These are phyloP conservation scores for Claviceps maximensis DNA, from an alignment of 2,329 filamentous ascomycete species.

Conservation along the genomic window DNA sequence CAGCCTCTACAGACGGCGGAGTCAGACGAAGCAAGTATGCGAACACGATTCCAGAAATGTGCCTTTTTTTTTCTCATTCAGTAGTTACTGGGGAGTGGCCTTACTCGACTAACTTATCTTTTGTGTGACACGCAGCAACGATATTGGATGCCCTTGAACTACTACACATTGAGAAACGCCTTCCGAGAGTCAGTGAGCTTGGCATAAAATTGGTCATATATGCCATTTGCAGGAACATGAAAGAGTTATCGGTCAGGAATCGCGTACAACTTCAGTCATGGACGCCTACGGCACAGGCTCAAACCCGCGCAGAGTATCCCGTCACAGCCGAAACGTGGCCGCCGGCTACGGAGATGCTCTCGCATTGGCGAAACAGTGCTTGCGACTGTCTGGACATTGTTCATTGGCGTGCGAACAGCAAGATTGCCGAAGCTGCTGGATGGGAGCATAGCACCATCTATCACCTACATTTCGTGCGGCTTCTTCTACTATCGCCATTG, in stretches of 20 bases:
- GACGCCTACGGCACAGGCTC: neutral
- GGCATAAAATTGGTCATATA: neutral
- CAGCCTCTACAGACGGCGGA: neutral
- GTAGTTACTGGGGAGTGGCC: no score
- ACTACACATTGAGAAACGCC: neutral
- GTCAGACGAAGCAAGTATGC: neutral
- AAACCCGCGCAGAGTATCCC: neutral
- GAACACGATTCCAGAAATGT: neutral
- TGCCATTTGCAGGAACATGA: neutral
- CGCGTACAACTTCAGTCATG: neutral
- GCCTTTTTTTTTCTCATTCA: neutral
- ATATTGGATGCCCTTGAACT: neutral
- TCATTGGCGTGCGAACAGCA: neutral
- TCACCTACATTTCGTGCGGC: neutral
- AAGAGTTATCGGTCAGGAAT: neutral
- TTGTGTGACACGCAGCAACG: neutral
- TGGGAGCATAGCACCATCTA: neutral
- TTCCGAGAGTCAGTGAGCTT: neutral
- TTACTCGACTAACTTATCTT: no score
- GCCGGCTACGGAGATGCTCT: neutral
- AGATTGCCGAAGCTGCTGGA: neutral
- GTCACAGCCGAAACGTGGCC: neutral
- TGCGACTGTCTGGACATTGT: neutral
- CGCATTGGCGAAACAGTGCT: neutral
- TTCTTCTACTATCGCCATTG: neutral